Percentiles rank a stretch among this genome's conserved stretches.
Evolutionary conservation across 1,139 yeast species (phyloP).

Genomic region (Pichia sp.): DNA sequence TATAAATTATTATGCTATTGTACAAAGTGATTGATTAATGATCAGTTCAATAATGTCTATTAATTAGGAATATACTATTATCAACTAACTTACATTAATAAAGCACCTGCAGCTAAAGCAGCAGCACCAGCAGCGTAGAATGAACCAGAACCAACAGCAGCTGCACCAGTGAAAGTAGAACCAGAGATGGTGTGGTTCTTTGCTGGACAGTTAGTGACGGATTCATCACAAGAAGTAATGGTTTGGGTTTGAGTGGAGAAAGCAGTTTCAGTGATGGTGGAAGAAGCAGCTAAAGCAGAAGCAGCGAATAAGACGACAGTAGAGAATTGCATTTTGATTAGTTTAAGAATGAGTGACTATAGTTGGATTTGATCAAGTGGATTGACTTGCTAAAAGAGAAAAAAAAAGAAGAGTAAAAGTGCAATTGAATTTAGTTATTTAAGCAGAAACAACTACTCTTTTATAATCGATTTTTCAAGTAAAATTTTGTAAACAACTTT

Average conservation of each 20-base stretch:
- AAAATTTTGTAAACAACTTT: too few relatives aligned
- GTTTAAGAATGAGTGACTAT: slow-evolving; percentile 15
- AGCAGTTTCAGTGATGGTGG: slow-evolving; percentile 12
- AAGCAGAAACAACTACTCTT: not conserved
- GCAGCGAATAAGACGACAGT: slow-evolving; percentile 18
- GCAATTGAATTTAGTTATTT: too few relatives aligned
- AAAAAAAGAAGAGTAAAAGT: not conserved
- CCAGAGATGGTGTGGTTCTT: slow-evolving; percentile 11
- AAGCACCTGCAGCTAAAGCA: slow-evolving; percentile 26
- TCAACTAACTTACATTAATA: slow-evolving; percentile 17
- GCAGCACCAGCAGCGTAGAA: slow-evolving; percentile 26
- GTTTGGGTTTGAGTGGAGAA: slow-evolving; percentile 18
- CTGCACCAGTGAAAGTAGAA: slow-evolving; percentile 21
- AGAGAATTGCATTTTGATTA: slow-evolving; percentile 21
- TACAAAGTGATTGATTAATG: not conserved
- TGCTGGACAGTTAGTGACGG: slow-evolving; percentile 19
- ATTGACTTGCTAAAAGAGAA: not conserved
- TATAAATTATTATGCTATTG: not conserved
- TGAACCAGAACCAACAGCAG: slow-evolving; percentile 18
- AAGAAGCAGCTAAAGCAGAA: slow-evolving; percentile 19
- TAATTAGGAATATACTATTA: not conserved
- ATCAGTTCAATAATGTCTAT: not conserved
- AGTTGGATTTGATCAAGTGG: slow-evolving; percentile 11
- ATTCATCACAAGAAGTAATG: slow-evolving; percentile 19
- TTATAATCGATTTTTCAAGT: too few relatives aligned